phyloP scores from a whole-genome alignment of 2,329 filamentous ascomycete species.

The Peltaster fructicola region DNA sequence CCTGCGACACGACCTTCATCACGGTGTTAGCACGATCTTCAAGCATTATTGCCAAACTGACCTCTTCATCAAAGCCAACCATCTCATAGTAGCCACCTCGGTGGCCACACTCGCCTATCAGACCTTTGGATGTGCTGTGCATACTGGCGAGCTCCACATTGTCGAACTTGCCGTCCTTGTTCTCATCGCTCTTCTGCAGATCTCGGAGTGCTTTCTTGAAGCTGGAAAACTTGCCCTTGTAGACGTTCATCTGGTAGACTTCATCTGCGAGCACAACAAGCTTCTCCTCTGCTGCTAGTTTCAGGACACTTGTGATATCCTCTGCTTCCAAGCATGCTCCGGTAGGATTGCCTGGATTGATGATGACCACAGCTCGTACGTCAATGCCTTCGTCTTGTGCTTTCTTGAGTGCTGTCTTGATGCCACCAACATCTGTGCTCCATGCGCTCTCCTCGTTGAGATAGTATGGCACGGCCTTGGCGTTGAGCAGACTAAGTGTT shows the following conservation, averaged over 20 bases:
- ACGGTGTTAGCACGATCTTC: conserved; percentile 6
- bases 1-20: conserved; percentile 66
- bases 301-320: conserved; percentile 70
- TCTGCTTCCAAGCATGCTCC: conserved; percentile 65
- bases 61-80: conserved; percentile 54
- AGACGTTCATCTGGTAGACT: conserved; percentile 98
- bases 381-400: conserved; percentile 64
- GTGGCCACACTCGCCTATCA: conserved; percentile 97
- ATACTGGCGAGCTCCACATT: conserved; percentile 75
- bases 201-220: conserved; percentile 81
- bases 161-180: conserved; percentile 60
- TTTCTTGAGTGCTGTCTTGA: conserved; percentile 54
- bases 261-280: conserved; percentile 89
- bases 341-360: conserved; percentile 97
- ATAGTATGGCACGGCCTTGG: conserved; percentile 79
- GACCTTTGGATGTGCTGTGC: conserved; percentile 91
- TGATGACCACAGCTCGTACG: conserved; percentile 84
- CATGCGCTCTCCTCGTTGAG: conserved; percentile 74
- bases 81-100: conserved; percentile 97
- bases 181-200: conserved; percentile 48
- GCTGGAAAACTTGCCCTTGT: conserved; percentile 80
- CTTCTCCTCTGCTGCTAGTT: conserved; percentile 68
- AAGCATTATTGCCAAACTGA: conserved; percentile 6
- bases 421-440: conserved; percentile 71
- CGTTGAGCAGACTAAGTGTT: conserved; percentile 69